Evolutionary conservation across 495 filamentous ascomycete species (phyloP).

Genomic region (Penicillium soppii): DNA sequence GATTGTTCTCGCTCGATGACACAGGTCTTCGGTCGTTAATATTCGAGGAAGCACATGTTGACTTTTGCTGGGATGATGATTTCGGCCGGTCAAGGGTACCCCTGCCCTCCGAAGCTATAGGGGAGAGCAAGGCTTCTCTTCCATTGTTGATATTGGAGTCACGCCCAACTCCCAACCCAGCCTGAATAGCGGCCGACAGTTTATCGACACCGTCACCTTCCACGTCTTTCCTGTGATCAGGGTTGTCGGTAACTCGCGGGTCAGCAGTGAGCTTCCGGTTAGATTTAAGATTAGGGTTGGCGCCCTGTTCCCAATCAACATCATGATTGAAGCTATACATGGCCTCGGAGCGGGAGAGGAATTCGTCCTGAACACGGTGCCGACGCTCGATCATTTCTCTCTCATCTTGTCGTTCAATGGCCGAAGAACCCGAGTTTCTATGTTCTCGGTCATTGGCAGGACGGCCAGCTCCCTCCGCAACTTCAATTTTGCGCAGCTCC

Average conservation of each 20-base stretch:
- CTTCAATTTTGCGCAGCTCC: conserved; percentile 42
- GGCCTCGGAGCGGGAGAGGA: conserved; percentile 58
- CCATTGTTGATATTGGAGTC: conserved; percentile 65
- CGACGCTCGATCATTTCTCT: conserved; percentile 55
- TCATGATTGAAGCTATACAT: conserved; percentile 85
- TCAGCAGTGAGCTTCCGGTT: conserved; percentile 62
- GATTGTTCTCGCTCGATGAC: conserved; percentile 48
- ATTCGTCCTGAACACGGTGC: conserved; percentile 60
- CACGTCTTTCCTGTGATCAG: conserved; percentile 70
- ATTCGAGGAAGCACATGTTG: conserved; percentile 15
- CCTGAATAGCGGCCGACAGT: conserved; percentile 56
- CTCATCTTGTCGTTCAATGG: conserved; percentile 46
- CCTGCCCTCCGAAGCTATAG: conserved; percentile 60
- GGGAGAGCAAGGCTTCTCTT: conserved; percentile 63
- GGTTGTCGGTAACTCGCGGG: conserved; percentile 60
- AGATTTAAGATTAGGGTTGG: conserved; percentile 60
- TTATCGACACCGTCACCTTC: conserved; percentile 73
- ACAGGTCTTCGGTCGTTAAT: conserved; percentile 40
- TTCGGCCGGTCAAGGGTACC: conserved; percentile 53
- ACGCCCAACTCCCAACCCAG: conserved; percentile 57
- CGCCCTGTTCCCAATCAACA: conserved; percentile 65
- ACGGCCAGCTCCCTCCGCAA: conserved; percentile 32
- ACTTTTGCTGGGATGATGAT: conserved; percentile 24
- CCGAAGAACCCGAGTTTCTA: conserved; percentile 34
- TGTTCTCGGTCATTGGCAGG: conserved; percentile 23